phyloP scores from a whole-genome alignment of 768 basidiomycete genomes.

The Pleurotus giganteus region DNA sequence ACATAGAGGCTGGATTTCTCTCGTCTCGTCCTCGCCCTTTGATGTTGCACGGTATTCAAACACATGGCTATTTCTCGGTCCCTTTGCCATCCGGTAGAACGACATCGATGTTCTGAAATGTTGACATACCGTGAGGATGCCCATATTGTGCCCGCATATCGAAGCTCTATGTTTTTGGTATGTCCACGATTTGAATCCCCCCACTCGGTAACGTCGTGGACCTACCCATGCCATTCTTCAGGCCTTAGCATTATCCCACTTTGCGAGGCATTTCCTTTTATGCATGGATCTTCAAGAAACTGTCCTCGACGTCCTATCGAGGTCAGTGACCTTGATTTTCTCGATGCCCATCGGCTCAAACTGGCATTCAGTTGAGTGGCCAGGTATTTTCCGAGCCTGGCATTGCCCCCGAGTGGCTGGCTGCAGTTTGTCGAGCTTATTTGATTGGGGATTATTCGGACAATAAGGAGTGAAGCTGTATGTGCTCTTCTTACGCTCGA shows the following conservation, averaged over 20 bases:
- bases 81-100: background rate
- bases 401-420: background rate
- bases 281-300: background rate
- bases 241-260: too few relatives aligned
- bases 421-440: background rate
- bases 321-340: background rate
- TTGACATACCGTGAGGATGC: background rate
- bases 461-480: background rate
- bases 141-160: background rate
- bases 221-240: too few relatives aligned
- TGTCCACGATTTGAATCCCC: too few relatives aligned
- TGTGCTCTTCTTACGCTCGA: background rate
- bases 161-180: too few relatives aligned
- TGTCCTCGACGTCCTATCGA: slow-evolving; percentile 3
- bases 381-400: slow-evolving; percentile 8
- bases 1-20: too few relatives aligned
- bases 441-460: slow-evolving; percentile 9
- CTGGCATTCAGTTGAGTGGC: background rate
- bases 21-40: background rate
- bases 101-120: background rate
- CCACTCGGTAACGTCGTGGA: too few relatives aligned
- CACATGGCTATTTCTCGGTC: slow-evolving; percentile 2
- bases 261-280: background rate
- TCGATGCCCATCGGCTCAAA: background rate
- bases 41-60: background rate